Conservation (phyloP, 305 asterid species). For the Vinca major region DNA sequence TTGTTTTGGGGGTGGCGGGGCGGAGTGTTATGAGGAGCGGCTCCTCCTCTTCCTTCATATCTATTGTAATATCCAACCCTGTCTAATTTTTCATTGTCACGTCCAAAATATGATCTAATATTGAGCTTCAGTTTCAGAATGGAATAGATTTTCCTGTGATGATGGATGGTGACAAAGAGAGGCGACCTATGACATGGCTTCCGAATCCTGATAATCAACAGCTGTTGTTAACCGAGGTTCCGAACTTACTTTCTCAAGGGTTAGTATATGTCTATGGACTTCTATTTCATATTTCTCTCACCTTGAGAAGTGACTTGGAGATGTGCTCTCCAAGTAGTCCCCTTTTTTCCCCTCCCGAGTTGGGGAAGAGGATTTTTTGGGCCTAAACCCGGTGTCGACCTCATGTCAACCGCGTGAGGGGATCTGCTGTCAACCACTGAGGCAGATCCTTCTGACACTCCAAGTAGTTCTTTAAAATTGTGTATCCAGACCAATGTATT, state of each 20-base stretch:
- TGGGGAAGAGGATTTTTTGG: too few species aligned
- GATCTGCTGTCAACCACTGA: too few species aligned
- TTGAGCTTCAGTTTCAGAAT: constrained; percentile 32
- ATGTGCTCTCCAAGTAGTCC: not conserved
- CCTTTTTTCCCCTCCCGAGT: too few species aligned
- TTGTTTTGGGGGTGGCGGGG: constrained; percentile 25
- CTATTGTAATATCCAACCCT: too few species aligned
- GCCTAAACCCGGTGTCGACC: too few species aligned
- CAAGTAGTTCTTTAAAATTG: not conserved
- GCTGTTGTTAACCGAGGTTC: constrained; percentile 33
- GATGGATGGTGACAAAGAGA: constrained; percentile 37
- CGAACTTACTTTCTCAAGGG: constrained; percentile 43
- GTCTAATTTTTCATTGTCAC: not conserved
- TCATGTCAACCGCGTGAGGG: too few species aligned
- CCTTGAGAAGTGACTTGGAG: not conserved
- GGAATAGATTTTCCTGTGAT: constrained; percentile 33
- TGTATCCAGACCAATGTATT: not conserved
- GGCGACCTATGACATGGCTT: constrained; percentile 38
- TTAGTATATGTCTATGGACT: constrained; percentile 19
- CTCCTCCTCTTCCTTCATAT: not conserved
- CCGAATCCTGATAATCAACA: constrained; percentile 40
- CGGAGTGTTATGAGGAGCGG: not conserved
- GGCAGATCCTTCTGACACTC: too few species aligned
- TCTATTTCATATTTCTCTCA: not conserved
- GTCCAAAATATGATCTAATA: not conserved